phyloP scores from a whole-genome alignment of 345 rosid genomes.

The Psidium friedrichsthalianum region DNA sequence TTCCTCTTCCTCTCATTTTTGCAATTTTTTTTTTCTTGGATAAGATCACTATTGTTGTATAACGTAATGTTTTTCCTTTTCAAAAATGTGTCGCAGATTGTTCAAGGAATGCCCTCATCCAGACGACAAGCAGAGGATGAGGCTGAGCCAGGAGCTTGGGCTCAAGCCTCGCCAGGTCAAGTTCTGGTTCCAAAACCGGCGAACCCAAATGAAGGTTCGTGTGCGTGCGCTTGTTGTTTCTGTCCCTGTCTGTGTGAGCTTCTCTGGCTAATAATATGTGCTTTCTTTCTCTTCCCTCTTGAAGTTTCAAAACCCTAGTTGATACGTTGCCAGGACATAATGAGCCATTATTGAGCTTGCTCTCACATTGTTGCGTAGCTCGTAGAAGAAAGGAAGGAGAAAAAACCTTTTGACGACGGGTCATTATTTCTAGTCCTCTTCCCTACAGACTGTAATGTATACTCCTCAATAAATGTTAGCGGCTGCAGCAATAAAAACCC shows the following conservation, averaged over 20 bases:
- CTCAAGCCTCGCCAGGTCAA: slow-evolving; percentile 94
- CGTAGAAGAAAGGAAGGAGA: background rate
- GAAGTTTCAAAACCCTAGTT: background rate
- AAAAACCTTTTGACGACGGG: background rate
- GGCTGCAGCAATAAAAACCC: slow-evolving; percentile 16
- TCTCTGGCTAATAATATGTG: background rate
- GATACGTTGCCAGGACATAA: background rate
- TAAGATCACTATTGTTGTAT: background rate
- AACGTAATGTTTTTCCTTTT: background rate
- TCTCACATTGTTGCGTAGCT: background rate
- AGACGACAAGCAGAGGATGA: slow-evolving; percentile 84
- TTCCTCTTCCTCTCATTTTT: background rate
- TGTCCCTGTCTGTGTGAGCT: background rate
- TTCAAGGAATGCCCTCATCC: slow-evolving; percentile 96
- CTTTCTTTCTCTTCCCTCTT: background rate
- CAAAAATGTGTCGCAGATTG: slow-evolving; percentile 32
- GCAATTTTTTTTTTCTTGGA: background rate
- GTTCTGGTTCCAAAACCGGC: slow-evolving; percentile 98
- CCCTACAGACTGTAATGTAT: slow-evolving; percentile 7
- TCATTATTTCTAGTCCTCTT: background rate
- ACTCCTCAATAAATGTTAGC: background rate
- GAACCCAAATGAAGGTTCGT: slow-evolving; percentile 91
- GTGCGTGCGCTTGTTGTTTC: background rate
- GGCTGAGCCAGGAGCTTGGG: slow-evolving; percentile 84
- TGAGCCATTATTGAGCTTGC: background rate